Percentiles rank a stretch among this genome's conserved stretches.
Evolutionary conservation across 2,329 filamentous ascomycete species (phyloP).

Genomic region (Ophiostoma piceae): DNA sequence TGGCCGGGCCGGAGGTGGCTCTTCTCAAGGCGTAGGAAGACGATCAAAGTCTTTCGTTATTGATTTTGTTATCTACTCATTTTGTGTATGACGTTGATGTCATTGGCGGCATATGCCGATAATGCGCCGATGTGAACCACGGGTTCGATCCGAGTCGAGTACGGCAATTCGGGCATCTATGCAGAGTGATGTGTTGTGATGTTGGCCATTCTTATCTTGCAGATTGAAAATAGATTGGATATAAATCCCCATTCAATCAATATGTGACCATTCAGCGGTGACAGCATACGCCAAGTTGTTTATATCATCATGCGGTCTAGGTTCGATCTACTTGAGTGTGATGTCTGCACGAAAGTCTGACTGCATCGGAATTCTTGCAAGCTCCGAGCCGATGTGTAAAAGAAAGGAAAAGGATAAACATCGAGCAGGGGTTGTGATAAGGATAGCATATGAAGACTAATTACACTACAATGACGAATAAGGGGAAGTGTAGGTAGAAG

Average conservation of each 20-base stretch:
- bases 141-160: not conserved
- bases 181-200: not conserved
- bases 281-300: not conserved
- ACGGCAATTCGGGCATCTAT: not conserved
- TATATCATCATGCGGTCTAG: not conserved
- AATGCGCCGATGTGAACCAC: not conserved
- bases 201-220: not conserved
- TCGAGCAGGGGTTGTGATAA: not conserved
- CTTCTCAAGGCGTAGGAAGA: constrained; percentile 36
- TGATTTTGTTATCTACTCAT: not conserved
- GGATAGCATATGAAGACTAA: not conserved
- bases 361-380: not conserved
- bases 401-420: not conserved
- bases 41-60: too few species aligned
- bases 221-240: not conserved
- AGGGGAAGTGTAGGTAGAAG: not conserved
- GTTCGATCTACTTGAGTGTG: not conserved
- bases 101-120: not conserved
- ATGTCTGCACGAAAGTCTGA: not conserved
- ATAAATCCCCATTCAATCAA: not conserved
- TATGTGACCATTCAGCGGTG: not conserved
- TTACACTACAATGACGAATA: not conserved
- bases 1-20: constrained; percentile 52
- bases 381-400: not conserved
- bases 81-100: not conserved